Conservation (phyloP, 768 basidiomycete species). For the Lactarius hatsudake region DNA sequence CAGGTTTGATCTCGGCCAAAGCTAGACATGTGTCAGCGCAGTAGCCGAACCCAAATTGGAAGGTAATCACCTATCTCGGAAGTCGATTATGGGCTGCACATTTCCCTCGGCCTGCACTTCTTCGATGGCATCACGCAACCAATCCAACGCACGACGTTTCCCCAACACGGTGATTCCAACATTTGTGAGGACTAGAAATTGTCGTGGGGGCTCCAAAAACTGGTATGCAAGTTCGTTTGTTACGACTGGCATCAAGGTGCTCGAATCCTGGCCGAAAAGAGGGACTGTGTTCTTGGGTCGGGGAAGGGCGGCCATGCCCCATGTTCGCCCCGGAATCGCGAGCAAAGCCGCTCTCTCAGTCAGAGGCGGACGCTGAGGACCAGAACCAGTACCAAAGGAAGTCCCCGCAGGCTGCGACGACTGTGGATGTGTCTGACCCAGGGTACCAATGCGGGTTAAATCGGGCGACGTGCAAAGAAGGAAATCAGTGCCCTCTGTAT, state of each 20-base stretch:
- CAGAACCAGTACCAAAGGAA: constrained; percentile 37
- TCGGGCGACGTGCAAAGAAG: constrained; percentile 75
- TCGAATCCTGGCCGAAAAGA: constrained; percentile 33
- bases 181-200: constrained; percentile 88
- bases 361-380: constrained; percentile 56
- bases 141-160: constrained; percentile 83
- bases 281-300: constrained; percentile 35
- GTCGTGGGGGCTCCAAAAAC: constrained; percentile 66
- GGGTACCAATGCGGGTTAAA: constrained; percentile 63
- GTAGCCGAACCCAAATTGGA: constrained; percentile 10
- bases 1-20: constrained; percentile 92
- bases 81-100: constrained; percentile 76
- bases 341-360: constrained; percentile 76
- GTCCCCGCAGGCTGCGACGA: constrained; percentile 40
- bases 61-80: constrained; percentile 60
- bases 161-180: constrained; percentile 77
- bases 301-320: constrained; percentile 70
- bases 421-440: constrained; percentile 59
- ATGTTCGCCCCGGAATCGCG: constrained; percentile 78
- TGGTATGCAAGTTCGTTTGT: constrained; percentile 83
- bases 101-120: constrained; percentile 74
- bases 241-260: constrained; percentile 47
- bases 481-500: constrained; percentile 70
- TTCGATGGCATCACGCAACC: constrained; percentile 78
- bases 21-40: constrained; percentile 40